Evolutionary conservation across 1,284 basidiomycete genomes (phyloP).

Genomic region (Ceratobasidium sp.): DNA sequence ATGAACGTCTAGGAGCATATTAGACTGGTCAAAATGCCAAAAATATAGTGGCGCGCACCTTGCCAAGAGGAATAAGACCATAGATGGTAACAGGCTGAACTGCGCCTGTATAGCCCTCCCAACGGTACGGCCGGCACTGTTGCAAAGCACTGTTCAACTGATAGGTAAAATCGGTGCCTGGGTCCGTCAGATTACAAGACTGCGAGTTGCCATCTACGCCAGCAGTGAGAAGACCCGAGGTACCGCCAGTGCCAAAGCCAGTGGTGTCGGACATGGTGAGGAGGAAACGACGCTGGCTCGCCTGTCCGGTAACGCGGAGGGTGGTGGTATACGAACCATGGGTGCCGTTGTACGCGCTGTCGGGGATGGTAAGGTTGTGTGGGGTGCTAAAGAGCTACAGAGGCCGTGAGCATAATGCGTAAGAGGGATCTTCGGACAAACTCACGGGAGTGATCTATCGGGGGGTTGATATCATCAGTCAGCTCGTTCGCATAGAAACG

Average conservation of each 20-base stretch:
- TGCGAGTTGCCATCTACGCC: constrained; percentile 57
- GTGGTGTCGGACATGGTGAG: constrained; percentile 76
- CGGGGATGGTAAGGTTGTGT: constrained; percentile 67
- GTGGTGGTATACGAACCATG: constrained; percentile 62
- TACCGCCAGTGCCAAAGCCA: constrained; percentile 73
- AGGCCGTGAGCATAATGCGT: constrained; percentile 31
- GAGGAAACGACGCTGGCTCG: constrained; percentile 57
- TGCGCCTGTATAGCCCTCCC: constrained; percentile 64
- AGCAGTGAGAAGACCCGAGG: constrained; percentile 63
- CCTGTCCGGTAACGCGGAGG: constrained; percentile 56
- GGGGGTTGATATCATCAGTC: constrained; percentile 25
- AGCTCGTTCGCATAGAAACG: constrained; percentile 27
- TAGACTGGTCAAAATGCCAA: background rate
- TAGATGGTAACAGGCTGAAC: constrained; percentile 68
- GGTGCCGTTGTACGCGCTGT: constrained; percentile 64
- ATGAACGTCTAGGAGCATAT: constrained; percentile 13
- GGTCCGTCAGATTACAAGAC: constrained; percentile 61
- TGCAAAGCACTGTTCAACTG: constrained; percentile 64
- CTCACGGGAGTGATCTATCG: constrained; percentile 16
- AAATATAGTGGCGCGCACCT: constrained; percentile 52
- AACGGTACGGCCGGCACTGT: constrained; percentile 71
- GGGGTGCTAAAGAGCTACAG: constrained; percentile 65
- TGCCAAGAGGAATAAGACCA: constrained; percentile 72
- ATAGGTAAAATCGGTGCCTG: constrained; percentile 54
- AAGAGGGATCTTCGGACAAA: constrained; percentile 15